Percentiles rank a stretch among this genome's conserved stretches.
phyloP scores from a whole-genome alignment of 352 stramenopile species.

The Poterioochromonas sp. region DNA sequence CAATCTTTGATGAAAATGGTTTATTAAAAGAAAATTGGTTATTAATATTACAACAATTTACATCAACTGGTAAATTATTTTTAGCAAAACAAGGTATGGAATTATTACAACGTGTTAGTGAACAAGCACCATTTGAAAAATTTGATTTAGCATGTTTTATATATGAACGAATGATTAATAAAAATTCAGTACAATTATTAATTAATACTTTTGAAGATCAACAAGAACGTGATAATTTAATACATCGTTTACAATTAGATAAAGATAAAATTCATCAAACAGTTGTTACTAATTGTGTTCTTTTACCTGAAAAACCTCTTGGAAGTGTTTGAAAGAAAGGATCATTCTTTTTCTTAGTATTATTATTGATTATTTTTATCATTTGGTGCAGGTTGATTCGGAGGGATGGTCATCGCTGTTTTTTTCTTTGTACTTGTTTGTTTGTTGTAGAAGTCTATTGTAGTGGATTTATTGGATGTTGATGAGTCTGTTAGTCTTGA shows the following conservation, averaged over 20 bases:
- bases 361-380: no score
- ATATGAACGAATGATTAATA: slow-evolving; percentile 25
- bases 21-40: slow-evolving; percentile 22
- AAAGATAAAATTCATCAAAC: background rate
- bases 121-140: slow-evolving; percentile 28
- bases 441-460: no score
- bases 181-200: slow-evolving; percentile 28
- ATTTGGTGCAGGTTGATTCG: no score
- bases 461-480: no score
- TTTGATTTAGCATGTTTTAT: slow-evolving; percentile 28
- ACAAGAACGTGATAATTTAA: slow-evolving; percentile 7
- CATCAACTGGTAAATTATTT: background rate
- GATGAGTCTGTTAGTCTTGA: no score
- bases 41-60: slow-evolving; percentile 18
- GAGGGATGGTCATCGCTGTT: no score
- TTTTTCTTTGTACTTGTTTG: no score
- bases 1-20: background rate
- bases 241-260: background rate
- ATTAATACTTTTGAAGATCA: slow-evolving; percentile 25
- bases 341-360: no score
- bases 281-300: background rate
- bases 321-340: no score
- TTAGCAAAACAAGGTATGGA: slow-evolving; percentile 35
- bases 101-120: slow-evolving; percentile 1
- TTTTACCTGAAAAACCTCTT: background rate